Percentiles rank a stretch among this genome's conserved stretches.
Evolutionary conservation across 495 filamentous ascomycete genomes (phyloP).

Genomic region (Penicillium ochrochloron): DNA sequence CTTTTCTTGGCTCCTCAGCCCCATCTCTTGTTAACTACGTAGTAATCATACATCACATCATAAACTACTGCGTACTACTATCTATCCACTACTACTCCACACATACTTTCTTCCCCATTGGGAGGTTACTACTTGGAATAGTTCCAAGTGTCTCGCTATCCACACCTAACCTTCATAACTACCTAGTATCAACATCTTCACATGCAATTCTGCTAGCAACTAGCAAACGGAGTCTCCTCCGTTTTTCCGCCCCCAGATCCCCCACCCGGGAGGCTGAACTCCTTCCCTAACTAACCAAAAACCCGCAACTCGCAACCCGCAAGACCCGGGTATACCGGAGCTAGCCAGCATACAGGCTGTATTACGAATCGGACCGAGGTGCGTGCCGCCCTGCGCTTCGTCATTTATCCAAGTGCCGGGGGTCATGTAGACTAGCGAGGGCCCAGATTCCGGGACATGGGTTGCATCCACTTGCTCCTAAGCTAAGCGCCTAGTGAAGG

Average conservation of each 20-base stretch:
- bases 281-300: background rate
- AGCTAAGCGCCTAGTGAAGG: background rate
- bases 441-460: background rate
- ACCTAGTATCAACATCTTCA: background rate
- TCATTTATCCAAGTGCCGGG: slow-evolving; percentile 3
- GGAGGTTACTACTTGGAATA: background rate
- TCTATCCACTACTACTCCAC: background rate
- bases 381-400: background rate
- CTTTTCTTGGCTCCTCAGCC: background rate
- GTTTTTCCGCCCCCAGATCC: background rate
- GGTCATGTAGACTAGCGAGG: background rate
- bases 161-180: background rate
- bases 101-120: background rate
- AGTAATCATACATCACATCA: background rate
- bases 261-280: too few species aligned
- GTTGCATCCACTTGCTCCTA: background rate
- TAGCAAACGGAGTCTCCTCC: background rate
- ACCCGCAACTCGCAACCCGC: background rate
- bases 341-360: background rate
- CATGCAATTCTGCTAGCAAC: background rate
- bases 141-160: background rate
- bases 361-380: background rate
- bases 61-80: too few species aligned
- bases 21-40: background rate
- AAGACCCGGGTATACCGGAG: background rate